These are phyloP conservation scores for Aspergillus campestris DNA, from an alignment of 495 filamentous ascomycete genomes.

Conservation along the genomic window DNA sequence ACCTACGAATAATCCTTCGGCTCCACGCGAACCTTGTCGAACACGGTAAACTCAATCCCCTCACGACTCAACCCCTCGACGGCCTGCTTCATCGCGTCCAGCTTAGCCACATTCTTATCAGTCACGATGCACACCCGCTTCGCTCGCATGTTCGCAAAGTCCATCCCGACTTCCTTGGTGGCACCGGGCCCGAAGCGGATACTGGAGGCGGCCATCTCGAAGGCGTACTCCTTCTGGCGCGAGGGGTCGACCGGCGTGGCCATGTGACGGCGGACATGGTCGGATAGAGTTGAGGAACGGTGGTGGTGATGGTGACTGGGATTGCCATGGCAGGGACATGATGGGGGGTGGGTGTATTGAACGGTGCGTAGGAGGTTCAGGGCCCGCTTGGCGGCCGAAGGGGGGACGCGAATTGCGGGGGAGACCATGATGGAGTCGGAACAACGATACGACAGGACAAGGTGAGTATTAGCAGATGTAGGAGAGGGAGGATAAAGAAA, in stretches of 20 bases:
- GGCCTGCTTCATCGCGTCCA: slow-evolving; percentile 81
- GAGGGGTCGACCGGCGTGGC: slow-evolving; percentile 66
- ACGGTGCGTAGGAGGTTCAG: slow-evolving; percentile 76
- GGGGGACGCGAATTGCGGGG: slow-evolving; percentile 50
- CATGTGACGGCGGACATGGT: slow-evolving; percentile 50
- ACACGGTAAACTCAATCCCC: slow-evolving; percentile 73
- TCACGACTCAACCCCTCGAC: slow-evolving; percentile 66
- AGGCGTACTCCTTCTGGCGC: slow-evolving; percentile 89
- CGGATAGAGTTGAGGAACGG: slow-evolving; percentile 42
- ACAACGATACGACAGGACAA: too few relatives aligned
- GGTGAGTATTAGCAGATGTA: neutral
- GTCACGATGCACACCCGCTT: slow-evolving; percentile 88
- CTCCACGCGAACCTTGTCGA: slow-evolving; percentile 68
- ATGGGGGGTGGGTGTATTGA: slow-evolving; percentile 81
- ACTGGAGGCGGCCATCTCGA: slow-evolving; percentile 90
- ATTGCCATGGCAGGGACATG: slow-evolving; percentile 88
- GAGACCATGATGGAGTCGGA: slow-evolving; percentile 29
- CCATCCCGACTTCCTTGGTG: slow-evolving; percentile 99
- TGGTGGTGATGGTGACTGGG: slow-evolving; percentile 63
- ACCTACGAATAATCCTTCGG: slow-evolving; percentile 86
- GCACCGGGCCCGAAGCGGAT: slow-evolving; percentile 90
- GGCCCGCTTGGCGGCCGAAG: slow-evolving; percentile 68
- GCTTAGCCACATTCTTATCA: slow-evolving; percentile 64
- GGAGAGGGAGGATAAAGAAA: neutral
- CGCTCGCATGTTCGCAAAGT: slow-evolving; percentile 82